These are phyloP conservation scores for Pelargonium fulgidum DNA, from an alignment of 441 rosid species.

Conservation along the genomic window DNA sequence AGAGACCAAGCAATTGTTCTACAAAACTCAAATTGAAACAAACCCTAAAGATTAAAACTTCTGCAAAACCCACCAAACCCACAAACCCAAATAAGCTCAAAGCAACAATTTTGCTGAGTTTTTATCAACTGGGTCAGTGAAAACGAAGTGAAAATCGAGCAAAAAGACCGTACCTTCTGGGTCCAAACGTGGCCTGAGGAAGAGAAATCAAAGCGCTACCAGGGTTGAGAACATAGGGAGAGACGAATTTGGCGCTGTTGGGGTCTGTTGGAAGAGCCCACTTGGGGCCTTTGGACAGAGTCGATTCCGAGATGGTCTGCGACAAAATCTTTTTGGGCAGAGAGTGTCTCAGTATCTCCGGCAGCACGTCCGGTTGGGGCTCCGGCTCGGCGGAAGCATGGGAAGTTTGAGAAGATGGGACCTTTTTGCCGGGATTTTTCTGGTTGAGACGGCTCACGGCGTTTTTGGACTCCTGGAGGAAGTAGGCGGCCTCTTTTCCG, in stretches of 20 bases:
- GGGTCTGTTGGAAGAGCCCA: slow-evolving; percentile 53
- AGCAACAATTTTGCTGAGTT: background rate
- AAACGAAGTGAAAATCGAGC: no score
- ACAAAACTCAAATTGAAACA: no score
- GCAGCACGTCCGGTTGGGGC: slow-evolving; percentile 67
- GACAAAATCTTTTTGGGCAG: slow-evolving; percentile 55
- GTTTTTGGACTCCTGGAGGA: slow-evolving; percentile 76
- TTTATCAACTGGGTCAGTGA: no score
- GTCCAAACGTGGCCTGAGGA: slow-evolving; percentile 89
- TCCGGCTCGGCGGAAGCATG: no score
- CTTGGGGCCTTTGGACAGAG: slow-evolving; percentile 62
- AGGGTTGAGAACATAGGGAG: slow-evolving; percentile 67
- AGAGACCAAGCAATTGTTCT: no score
- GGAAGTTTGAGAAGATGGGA: slow-evolving; percentile 21
- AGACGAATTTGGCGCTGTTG: slow-evolving; percentile 27
- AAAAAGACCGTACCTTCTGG: slow-evolving; percentile 47
- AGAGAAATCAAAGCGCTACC: slow-evolving; percentile 68
- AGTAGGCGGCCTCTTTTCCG: slow-evolving; percentile 86
- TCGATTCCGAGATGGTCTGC: slow-evolving; percentile 45
- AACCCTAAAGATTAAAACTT: no score
- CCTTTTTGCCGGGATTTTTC: slow-evolving; percentile 51
- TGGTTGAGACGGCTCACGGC: slow-evolving; percentile 80
- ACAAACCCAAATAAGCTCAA: background rate
- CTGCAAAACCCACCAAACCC: background rate
- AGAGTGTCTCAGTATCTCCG: slow-evolving; percentile 76